These are phyloP conservation scores for Protomyces pachydermus DNA, from an alignment of 1,139 yeast species.

Conservation along the genomic window DNA sequence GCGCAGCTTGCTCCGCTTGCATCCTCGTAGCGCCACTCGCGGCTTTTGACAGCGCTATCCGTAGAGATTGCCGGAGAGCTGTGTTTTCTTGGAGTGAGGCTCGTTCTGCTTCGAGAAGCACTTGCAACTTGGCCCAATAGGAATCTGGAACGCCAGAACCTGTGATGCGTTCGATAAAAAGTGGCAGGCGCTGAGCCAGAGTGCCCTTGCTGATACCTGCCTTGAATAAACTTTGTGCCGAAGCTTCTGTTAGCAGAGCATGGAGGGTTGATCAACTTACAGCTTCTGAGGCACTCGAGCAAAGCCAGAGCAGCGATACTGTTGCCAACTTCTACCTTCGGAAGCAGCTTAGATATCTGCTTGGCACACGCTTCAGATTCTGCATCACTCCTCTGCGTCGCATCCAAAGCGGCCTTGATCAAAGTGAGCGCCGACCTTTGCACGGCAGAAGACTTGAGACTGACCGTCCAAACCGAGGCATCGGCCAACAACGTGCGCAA, in stretches of 20 bases:
- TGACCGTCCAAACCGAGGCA: slow-evolving; percentile 4
- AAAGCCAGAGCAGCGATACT: neutral
- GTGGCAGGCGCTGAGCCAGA: neutral
- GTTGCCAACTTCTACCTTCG: neutral
- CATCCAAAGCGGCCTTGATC: neutral
- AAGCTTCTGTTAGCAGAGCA: too few relatives aligned
- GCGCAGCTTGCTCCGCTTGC: neutral
- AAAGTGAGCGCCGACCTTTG: neutral
- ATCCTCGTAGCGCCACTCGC: neutral
- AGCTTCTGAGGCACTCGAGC: neutral
- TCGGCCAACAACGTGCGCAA: neutral
- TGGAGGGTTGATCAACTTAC: neutral
- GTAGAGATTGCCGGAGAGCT: neutral
- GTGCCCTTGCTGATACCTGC: too few relatives aligned
- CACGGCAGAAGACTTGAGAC: neutral
- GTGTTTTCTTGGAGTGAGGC: neutral
- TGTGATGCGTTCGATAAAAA: neutral
- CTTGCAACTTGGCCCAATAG: neutral
- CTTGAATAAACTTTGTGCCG: too few relatives aligned
- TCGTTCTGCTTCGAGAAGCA: neutral
- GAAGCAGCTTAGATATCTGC: neutral
- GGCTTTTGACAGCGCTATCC: neutral
- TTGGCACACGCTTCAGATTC: neutral
- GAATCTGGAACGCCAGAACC: neutral
- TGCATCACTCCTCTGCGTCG: neutral